Conservation (phyloP, 2,329 filamentous ascomycete species). For the Purpureocillium lavendulum region DNA sequence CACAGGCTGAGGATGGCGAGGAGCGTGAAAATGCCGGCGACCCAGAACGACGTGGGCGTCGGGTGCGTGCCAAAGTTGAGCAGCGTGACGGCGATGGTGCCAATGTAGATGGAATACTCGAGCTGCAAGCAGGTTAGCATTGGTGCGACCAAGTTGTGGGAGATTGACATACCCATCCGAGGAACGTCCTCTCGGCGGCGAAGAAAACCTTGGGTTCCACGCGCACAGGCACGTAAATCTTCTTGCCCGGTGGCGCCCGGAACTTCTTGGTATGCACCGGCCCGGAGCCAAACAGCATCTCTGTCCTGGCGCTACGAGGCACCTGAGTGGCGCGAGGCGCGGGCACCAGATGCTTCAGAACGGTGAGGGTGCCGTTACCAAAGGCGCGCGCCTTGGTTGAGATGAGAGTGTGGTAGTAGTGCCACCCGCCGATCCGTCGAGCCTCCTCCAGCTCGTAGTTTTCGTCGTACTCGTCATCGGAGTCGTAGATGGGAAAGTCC, state of each 20-base stretch:
- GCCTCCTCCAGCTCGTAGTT: slow-evolving; percentile 72
- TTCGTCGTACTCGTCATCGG: slow-evolving; percentile 66
- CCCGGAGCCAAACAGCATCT: slow-evolving; percentile 44
- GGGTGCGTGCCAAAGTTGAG: slow-evolving; percentile 68
- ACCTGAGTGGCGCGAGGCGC: slow-evolving; percentile 47
- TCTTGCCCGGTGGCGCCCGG: slow-evolving; percentile 73
- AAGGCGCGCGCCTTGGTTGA: slow-evolving; percentile 33
- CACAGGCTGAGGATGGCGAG: slow-evolving; percentile 70
- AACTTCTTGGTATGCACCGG: slow-evolving; percentile 52
- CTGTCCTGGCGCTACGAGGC: slow-evolving; percentile 45
- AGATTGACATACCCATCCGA: slow-evolving; percentile 60
- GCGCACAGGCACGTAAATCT: slow-evolving; percentile 90
- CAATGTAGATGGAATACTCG: slow-evolving; percentile 92
- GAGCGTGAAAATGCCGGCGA: slow-evolving; percentile 72
- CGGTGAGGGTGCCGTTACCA: slow-evolving; percentile 31
- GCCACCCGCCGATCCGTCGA: slow-evolving; percentile 64
- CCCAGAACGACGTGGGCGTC: slow-evolving; percentile 51
- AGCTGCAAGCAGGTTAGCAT: slow-evolving; percentile 43
- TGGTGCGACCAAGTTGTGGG: slow-evolving; percentile 10
- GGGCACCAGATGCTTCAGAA: slow-evolving; percentile 44
- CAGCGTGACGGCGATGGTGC: slow-evolving; percentile 74
- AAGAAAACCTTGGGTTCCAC: slow-evolving; percentile 98
- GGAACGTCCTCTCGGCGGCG: slow-evolving; percentile 89
- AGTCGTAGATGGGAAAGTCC: slow-evolving; percentile 85
- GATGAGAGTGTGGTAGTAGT: slow-evolving; percentile 59